Evolutionary conservation across 805 yeast species (phyloP), one percentile per base, ranked within the genome.

Genomic region (Scheffersomyces stipitis): DNA sequence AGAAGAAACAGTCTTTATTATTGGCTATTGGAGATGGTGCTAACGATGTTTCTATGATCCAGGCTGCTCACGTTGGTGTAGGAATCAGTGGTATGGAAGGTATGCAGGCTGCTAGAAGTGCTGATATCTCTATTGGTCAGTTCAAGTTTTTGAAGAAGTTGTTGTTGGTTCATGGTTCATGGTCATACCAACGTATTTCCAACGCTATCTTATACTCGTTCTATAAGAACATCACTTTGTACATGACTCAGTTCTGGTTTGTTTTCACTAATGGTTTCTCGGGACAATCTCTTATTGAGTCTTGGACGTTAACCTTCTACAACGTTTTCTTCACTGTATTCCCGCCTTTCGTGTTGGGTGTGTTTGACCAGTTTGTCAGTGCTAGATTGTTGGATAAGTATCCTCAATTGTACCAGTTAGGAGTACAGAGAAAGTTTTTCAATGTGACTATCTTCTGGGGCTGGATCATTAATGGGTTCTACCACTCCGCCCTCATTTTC

Each of bases 1-100:
- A 87, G 64, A 65, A 64, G 60, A 75, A 76, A 54, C 81, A 84
- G 32, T 78, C 96, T 2, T 61, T 86, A 28, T 62, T 95, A 29
- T 69, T 93, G 41, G 98, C 99, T 1, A 84, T 93, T 55, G 99
- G 99, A 30, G 99, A 93, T 64, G 99, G 99, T 55, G 99, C 99
- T 3, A 93, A 93, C 56, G 99, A 93, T 66, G 99, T 93, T 28
- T 84, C 96, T 26, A 93, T 93, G 99, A 93, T 93, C 47, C 99
- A 93, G 63, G 98, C 99, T 12, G 99, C 99, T 0, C 98, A 93
- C 61, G 96, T 93, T 36, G 99, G 99, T 45, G 96, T 93, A 16
- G 99, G 99, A 58, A 95, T 93, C 45, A 86, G 95, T 63, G 99
- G 99, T 47, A 84, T 89, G 91, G 99, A 93, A 66, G 99, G 99